Conservation (phyloP, 306 rosid species). For the Rosa persica region DNA sequence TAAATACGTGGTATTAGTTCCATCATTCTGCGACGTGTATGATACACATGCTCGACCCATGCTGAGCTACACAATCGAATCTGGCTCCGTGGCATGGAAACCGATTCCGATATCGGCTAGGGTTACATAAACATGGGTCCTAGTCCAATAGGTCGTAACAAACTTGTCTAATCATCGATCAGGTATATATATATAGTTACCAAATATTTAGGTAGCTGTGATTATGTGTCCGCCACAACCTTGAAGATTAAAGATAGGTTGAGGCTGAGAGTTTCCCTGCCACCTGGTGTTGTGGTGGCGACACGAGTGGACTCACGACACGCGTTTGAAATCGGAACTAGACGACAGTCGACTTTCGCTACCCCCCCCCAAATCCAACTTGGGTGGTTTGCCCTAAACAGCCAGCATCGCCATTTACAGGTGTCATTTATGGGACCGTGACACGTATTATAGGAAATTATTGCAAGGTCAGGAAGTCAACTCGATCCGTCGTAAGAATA, state of each 20-base stretch:
- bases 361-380: not conserved
- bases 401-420: constrained; percentile 20
- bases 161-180: not conserved
- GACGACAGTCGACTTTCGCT: constrained; percentile 13
- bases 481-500: not conserved
- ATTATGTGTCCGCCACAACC: not conserved
- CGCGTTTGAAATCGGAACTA: constrained; percentile 16
- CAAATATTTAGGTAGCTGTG: not conserved
- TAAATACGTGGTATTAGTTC: not conserved
- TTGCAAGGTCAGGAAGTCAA: not conserved
- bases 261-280: not conserved
- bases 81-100: not conserved
- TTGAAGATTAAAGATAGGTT: not conserved
- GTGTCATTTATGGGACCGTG: constrained; percentile 3
- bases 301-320: constrained; percentile 17
- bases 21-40: not conserved
- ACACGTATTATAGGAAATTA: constrained; percentile 7
- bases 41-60: not conserved
- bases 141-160: not conserved
- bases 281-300: not conserved
- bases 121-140: not conserved
- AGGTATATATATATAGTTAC: not conserved
- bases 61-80: not conserved
- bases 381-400: not conserved
- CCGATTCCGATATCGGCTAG: not conserved